These are phyloP conservation scores for Tetrahymena borealis DNA, from an alignment of 73 alveolate genomes.

Conservation along the genomic window DNA sequence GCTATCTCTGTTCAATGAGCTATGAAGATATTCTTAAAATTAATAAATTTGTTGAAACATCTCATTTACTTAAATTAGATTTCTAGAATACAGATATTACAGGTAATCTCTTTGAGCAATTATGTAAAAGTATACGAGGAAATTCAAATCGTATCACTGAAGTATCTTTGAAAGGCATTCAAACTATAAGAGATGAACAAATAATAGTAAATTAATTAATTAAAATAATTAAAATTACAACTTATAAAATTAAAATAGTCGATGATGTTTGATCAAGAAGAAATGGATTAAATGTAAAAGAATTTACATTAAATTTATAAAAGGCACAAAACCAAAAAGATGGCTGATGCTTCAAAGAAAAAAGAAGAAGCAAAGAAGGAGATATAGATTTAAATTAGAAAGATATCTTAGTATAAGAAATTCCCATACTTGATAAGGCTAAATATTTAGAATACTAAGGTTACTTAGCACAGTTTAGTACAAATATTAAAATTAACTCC, in stretches of 20 bases:
- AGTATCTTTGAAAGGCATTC: neutral
- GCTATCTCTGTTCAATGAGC: neutral
- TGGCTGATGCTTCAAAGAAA: neutral
- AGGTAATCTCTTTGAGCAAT: neutral
- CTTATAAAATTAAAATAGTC: neutral
- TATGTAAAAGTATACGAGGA: neutral
- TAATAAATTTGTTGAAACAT: neutral
- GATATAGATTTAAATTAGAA: neutral
- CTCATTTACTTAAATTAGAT: neutral
- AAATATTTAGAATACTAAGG: neutral
- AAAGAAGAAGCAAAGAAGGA: neutral
- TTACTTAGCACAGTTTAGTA: neutral
- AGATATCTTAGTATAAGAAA: neutral
- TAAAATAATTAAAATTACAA: neutral
- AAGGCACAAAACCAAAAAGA: neutral
- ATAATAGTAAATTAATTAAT: neutral
- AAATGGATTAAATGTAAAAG: neutral
- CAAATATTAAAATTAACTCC: neutral
- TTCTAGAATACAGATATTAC: neutral
- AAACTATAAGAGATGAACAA: neutral
- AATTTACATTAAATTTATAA: neutral
- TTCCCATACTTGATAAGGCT: neutral
- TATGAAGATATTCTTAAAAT: neutral
- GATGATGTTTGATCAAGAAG: neutral
- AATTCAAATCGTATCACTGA: neutral